Conservation (phyloP, 495 filamentous ascomycete genomes). For the Pseudoneurospora amorphoporcata region DNA sequence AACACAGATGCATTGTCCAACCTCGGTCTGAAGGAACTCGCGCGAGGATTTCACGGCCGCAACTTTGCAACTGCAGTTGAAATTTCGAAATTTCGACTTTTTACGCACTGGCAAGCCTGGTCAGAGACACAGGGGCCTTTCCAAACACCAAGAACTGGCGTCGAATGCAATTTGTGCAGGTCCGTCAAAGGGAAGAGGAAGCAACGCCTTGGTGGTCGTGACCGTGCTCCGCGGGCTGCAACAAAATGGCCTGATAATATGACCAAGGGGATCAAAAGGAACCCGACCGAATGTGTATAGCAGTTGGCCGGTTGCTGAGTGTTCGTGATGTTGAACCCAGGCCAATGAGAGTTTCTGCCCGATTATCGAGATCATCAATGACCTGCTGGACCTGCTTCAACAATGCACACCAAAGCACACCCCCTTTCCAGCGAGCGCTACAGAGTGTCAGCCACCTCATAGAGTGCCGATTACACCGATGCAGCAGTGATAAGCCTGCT, state of each 20-base stretch:
- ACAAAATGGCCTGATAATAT: background rate
- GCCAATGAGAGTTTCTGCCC: background rate
- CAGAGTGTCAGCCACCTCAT: background rate
- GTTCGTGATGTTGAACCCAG: background rate
- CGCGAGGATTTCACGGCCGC: background rate
- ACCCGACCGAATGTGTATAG: background rate
- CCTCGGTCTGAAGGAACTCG: conserved; percentile 9
- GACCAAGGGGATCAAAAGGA: background rate
- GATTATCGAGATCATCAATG: background rate
- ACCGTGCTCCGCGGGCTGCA: background rate
- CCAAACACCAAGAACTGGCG: background rate
- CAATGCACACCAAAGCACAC: background rate
- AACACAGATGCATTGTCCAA: conserved; percentile 1
- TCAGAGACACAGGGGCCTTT: background rate
- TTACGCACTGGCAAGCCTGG: background rate
- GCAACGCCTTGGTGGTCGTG: background rate
- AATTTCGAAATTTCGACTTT: background rate
- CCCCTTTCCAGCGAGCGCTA: background rate
- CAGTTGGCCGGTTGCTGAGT: background rate
- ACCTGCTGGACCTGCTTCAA: background rate
- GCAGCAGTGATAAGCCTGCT: background rate
- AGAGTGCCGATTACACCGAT: background rate
- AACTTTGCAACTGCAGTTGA: background rate
- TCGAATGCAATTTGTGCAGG: background rate
- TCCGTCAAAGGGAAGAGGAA: background rate